These are phyloP conservation scores for Penicillium soppii DNA, from an alignment of 495 filamentous ascomycete genomes.

Conservation along the genomic window DNA sequence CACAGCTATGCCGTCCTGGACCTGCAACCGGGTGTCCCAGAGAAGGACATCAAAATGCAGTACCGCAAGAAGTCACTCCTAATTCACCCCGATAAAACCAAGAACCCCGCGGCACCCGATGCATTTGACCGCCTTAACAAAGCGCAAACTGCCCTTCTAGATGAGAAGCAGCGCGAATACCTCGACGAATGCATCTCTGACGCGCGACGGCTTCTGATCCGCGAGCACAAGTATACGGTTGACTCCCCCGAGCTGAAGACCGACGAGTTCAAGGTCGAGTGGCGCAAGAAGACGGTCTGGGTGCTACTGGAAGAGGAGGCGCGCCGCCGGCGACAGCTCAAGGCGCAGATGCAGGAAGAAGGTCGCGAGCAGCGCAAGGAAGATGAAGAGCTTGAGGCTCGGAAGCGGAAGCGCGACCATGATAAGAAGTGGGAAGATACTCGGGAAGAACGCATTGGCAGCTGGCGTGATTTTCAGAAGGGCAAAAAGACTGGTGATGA, in stretches of 20 bases:
- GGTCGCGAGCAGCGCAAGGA: slow-evolving; percentile 83
- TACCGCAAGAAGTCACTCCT: slow-evolving; percentile 97
- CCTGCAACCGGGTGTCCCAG: slow-evolving; percentile 90
- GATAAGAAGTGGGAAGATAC: slow-evolving; percentile 93
- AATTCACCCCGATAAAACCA: slow-evolving; percentile 98
- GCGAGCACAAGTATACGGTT: slow-evolving; percentile 86
- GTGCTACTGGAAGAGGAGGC: slow-evolving; percentile 94
- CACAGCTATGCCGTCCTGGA: slow-evolving; percentile 90
- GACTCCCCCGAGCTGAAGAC: slow-evolving; percentile 82
- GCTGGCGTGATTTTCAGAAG: slow-evolving; percentile 92
- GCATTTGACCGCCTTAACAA: slow-evolving; percentile 97
- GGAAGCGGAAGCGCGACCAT: slow-evolving; percentile 91
- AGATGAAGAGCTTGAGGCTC: slow-evolving; percentile 81
- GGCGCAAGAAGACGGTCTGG: slow-evolving; percentile 86
- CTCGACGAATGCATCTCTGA: slow-evolving; percentile 96
- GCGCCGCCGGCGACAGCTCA: slow-evolving; percentile 76
- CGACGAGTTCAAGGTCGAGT: slow-evolving; percentile 75
- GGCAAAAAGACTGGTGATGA: slow-evolving; percentile 49
- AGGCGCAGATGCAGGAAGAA: slow-evolving; percentile 96
- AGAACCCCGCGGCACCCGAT: slow-evolving; percentile 85
- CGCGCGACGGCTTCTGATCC: slow-evolving; percentile 89
- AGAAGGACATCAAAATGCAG: slow-evolving; percentile 89
- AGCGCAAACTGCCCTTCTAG: slow-evolving; percentile 84
- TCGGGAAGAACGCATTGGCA: slow-evolving; percentile 86
- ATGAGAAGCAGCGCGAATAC: slow-evolving; percentile 82